Conservation (phyloP, 441 rosid species). For the Cnidoscolus chayamansa region DNA sequence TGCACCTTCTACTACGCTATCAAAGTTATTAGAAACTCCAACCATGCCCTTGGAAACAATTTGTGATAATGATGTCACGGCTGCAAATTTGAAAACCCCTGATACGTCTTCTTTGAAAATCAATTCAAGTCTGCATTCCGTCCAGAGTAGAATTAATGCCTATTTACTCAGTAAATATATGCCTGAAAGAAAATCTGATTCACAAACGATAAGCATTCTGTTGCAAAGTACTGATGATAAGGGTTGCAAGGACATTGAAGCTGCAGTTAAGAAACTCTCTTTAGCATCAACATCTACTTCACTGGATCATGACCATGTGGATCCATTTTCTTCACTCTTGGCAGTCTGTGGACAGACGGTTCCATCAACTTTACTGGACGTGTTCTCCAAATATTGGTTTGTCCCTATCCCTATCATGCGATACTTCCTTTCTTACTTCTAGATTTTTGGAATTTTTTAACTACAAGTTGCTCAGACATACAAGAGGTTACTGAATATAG, state of each 20-base stretch:
- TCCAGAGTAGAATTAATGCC: constrained; percentile 33
- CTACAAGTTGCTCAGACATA: not conserved
- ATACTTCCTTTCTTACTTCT: not conserved
- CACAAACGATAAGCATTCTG: constrained; percentile 24
- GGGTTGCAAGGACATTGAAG: constrained; percentile 46
- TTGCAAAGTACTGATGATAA: constrained; percentile 22
- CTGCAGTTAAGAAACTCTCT: constrained; percentile 61
- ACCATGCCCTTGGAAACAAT: constrained; percentile 32
- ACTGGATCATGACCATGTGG: constrained; percentile 35
- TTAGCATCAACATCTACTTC: constrained; percentile 48
- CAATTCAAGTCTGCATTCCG: constrained; percentile 36
- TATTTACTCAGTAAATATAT: constrained; percentile 27
- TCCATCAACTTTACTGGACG: constrained; percentile 61
- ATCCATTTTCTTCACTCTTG: constrained; percentile 60
- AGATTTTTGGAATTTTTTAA: constrained; percentile 3
- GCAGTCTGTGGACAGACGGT: constrained; percentile 62
- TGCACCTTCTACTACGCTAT: constrained; percentile 71
- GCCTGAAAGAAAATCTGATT: constrained; percentile 24
- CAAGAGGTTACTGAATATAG: not conserved
- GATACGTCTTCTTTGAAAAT: constrained; percentile 30
- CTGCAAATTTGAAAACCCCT: constrained; percentile 42
- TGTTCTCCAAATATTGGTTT: constrained; percentile 75
- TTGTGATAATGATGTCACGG: constrained; percentile 28
- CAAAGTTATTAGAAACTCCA: constrained; percentile 73
- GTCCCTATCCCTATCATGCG: constrained; percentile 19